Conservation (phyloP, 129 eudicot genomes). For the Artemisia annua region DNA sequence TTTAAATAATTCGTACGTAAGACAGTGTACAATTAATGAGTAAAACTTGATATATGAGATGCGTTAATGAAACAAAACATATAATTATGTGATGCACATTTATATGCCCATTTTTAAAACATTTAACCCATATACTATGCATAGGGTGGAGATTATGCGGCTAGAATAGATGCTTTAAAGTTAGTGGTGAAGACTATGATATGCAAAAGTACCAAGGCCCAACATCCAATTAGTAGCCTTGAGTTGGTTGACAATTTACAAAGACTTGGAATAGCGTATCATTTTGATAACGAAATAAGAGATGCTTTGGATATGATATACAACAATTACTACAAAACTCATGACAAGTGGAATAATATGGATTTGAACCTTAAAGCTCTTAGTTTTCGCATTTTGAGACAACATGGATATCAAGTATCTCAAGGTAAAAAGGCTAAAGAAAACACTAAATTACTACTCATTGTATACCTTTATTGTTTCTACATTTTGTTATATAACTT, state of each 20-base stretch:
- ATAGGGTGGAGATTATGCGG: slow-evolving; percentile 24
- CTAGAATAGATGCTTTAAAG: slow-evolving; percentile 22
- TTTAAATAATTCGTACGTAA: too few species aligned
- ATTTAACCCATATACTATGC: background rate
- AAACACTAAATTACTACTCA: too few species aligned
- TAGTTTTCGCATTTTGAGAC: slow-evolving; percentile 34
- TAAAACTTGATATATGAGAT: too few species aligned
- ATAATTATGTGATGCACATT: too few species aligned
- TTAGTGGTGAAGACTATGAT: slow-evolving; percentile 14
- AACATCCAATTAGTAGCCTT: slow-evolving; percentile 4
- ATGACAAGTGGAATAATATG: slow-evolving; percentile 15
- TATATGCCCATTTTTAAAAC: background rate
- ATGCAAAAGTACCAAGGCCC: background rate
- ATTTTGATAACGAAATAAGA: slow-evolving; percentile 30
- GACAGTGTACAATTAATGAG: too few species aligned
- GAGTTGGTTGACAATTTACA: slow-evolving; percentile 31
- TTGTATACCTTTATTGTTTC: too few species aligned
- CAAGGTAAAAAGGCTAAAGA: slow-evolving; percentile 23
- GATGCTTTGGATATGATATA: slow-evolving; percentile 15
- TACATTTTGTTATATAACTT: too few species aligned
- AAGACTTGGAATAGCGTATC: slow-evolving; percentile 36
- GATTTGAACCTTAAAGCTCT: slow-evolving; percentile 31
- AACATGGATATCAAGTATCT: slow-evolving; percentile 22
- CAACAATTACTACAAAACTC: background rate
- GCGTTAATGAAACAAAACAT: too few species aligned